phyloP scores from a whole-genome alignment of 176 grass and related monocot genomes.

The Thinopyrum elongatum region DNA sequence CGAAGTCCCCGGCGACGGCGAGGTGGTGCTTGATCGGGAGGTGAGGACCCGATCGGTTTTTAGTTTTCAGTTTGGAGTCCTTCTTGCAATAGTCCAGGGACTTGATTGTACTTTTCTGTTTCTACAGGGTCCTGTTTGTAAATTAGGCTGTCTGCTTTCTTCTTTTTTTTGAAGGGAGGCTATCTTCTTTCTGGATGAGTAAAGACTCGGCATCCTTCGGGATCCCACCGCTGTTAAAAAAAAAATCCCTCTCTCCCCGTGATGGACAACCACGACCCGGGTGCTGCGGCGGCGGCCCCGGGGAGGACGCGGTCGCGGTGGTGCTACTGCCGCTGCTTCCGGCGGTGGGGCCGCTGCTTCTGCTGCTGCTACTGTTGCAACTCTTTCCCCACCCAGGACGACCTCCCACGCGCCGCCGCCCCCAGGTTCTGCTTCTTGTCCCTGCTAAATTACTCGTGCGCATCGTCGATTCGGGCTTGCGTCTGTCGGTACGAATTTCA shows the following conservation, averaged over 20 bases:
- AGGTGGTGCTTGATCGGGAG: no score
- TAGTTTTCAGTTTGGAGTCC: no score
- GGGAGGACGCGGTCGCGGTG: conserved; percentile 20
- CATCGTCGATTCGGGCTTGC: not conserved
- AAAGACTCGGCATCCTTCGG: no score
- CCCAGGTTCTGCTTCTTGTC: not conserved
- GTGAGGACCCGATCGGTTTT: no score
- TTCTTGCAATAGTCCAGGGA: no score
- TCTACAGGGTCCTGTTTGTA: no score
- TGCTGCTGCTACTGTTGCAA: conserved; percentile 50
- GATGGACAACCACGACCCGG: conserved; percentile 27
- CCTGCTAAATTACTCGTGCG: not conserved
- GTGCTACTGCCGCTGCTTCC: conserved; percentile 55
- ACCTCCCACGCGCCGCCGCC: not conserved
- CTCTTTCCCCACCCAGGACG: conserved; percentile 22
- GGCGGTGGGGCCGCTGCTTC: conserved; percentile 44
- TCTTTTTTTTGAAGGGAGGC: no score
- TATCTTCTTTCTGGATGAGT: no score
- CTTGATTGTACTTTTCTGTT: no score
- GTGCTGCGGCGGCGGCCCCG: not conserved
- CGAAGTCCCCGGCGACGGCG: no score
- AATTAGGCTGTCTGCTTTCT: no score
- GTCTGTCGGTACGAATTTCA: not conserved
- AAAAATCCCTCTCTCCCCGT: not conserved
- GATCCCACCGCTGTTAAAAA: no score